Evolutionary conservation across 2,329 filamentous ascomycete species (phyloP).

Genomic region (Daldinia eschscholtzii): DNA sequence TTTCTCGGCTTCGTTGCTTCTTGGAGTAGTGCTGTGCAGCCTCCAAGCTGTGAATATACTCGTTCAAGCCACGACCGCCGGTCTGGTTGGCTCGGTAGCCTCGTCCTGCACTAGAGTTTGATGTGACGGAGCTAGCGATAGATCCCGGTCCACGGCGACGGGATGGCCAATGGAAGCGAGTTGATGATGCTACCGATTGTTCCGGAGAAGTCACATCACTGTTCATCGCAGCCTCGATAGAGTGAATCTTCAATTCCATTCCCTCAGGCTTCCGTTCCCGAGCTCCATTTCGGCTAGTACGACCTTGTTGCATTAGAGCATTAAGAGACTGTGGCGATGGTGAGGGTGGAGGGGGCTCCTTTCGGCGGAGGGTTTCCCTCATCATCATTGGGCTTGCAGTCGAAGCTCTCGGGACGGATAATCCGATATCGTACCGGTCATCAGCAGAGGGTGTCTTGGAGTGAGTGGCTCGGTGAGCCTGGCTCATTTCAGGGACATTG

Average conservation of each 20-base stretch:
- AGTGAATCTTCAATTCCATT: conserved; percentile 72
- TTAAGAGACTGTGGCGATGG: conserved; percentile 74
- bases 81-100: conserved; percentile 64
- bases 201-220: conserved; percentile 70
- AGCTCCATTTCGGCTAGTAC: conserved; percentile 75
- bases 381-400: conserved; percentile 77
- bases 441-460: conserved; percentile 56
- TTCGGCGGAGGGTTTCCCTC: conserved; percentile 61
- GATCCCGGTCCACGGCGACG: conserved; percentile 68
- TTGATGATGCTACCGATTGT: conserved; percentile 65
- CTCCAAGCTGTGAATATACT: conserved; percentile 89
- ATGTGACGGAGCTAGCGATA: conserved; percentile 69
- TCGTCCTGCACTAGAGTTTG: conserved; percentile 64
- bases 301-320: conserved; percentile 69
- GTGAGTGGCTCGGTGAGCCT: conserved; percentile 51
- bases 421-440: conserved; percentile 59
- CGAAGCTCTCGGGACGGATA: conserved; percentile 71
- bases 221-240: conserved; percentile 64
- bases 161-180: conserved; percentile 67
- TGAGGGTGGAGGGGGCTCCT: conserved; percentile 73
- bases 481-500: conserved; percentile 44
- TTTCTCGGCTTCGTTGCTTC: conserved; percentile 68
- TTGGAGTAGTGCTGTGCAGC: conserved; percentile 75
- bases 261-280: conserved; percentile 83
- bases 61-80: conserved; percentile 77